A percentile compares a stretch with the other conserved stretches of the same genome.
phyloP scores from a whole-genome alignment of 2,329 filamentous ascomycete genomes.

The Botrytis byssoidea region DNA sequence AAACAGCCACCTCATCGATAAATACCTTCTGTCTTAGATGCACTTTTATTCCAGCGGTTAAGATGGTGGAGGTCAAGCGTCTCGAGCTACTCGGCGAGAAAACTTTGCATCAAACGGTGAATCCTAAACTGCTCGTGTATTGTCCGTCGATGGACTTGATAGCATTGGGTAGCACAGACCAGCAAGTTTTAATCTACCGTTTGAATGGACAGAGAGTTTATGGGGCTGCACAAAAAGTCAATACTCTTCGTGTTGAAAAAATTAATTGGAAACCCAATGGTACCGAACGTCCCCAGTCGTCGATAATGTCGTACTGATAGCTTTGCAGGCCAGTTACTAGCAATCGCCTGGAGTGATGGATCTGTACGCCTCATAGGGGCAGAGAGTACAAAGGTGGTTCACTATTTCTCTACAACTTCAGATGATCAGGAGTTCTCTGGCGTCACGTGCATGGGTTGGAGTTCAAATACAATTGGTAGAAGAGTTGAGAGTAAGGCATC shows the following conservation, averaged over 20 bases:
- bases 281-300: conserved; percentile 19
- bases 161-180: conserved; percentile 67
- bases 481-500: conserved; percentile 23
- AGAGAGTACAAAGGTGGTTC: conserved; percentile 78
- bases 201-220: conserved; percentile 72
- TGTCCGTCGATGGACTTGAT: conserved; percentile 84
- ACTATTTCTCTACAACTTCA: conserved; percentile 55
- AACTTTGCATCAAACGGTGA: conserved; percentile 54
- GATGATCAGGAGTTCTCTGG: conserved; percentile 37
- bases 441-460: conserved; percentile 47
- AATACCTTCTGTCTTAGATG: not conserved
- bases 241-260: conserved; percentile 42
- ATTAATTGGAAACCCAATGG: conserved; percentile 41
- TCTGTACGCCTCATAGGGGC: conserved; percentile 72
- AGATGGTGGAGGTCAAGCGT: conserved; percentile 26
- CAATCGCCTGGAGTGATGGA: conserved; percentile 81
- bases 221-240: conserved; percentile 43
- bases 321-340: conserved; percentile 64
- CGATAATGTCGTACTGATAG: conserved; percentile 17
- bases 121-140: conserved; percentile 62
- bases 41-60: conserved; percentile 1
- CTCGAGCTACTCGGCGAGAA: conserved; percentile 54
- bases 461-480: conserved; percentile 37
- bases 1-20: not conserved
- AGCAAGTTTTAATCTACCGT: conserved; percentile 72